Percentiles rank a stretch among this genome's conserved stretches.
phyloP scores from a whole-genome alignment of 1,284 basidiomycete species.

The Ganoderma lingzhi region DNA sequence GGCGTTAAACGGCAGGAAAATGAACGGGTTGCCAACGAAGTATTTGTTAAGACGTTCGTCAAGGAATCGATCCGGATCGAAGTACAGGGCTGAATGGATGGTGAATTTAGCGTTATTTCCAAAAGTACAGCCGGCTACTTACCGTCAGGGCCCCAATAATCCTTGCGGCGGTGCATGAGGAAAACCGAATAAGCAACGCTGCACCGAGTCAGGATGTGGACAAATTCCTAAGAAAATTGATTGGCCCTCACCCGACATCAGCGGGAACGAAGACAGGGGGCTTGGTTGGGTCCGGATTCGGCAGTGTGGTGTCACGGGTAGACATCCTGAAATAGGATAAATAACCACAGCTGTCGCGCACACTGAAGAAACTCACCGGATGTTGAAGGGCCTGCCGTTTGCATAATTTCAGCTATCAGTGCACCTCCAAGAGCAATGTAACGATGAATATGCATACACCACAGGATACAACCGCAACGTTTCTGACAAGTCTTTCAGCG shows the following conservation, averaged over 20 bases:
- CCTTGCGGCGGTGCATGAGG: slow-evolving; percentile 41
- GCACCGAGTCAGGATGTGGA: not conserved
- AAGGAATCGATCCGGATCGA: slow-evolving; percentile 69
- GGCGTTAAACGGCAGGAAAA: slow-evolving; percentile 69
- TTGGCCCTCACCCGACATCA: slow-evolving; percentile 28
- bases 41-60: slow-evolving; percentile 60
- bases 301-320: slow-evolving; percentile 31
- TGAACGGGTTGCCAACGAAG: slow-evolving; percentile 62
- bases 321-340: slow-evolving; percentile 21
- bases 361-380: slow-evolving; percentile 27
- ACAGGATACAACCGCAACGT: slow-evolving; percentile 43
- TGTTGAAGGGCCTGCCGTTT: slow-evolving; percentile 36
- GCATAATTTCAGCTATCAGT: slow-evolving; percentile 1
- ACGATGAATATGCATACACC: slow-evolving; percentile 28
- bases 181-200: slow-evolving; percentile 38
- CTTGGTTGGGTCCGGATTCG: slow-evolving; percentile 33
- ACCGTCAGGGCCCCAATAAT: slow-evolving; percentile 43
- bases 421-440: not conserved
- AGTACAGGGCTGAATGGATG: slow-evolving; percentile 49
- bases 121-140: not conserved
- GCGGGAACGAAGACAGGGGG: slow-evolving; percentile 39
- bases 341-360: not conserved
- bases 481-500: slow-evolving; percentile 27
- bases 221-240: too few relatives aligned
- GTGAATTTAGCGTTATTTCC: not conserved